Base-by-base conservation (phyloP, 805 yeast species). In the Candida cerambycidarum region DNA sequence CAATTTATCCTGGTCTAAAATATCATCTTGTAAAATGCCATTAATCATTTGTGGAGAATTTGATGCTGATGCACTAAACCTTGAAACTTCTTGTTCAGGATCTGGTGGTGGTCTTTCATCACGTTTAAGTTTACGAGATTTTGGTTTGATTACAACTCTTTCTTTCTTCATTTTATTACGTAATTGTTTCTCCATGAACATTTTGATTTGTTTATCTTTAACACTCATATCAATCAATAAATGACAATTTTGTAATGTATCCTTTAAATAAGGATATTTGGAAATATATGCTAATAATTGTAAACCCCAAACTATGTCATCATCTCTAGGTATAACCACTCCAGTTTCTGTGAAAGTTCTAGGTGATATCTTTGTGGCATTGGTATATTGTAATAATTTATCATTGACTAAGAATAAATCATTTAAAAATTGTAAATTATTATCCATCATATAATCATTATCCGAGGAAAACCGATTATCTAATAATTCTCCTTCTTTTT, bases 251-350 rank as follows among this genome's bases (percentile, higher is more conserved):
- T 89, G 95, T 45, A 92, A 68, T 37, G 73, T 74, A 29, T 80
- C 83, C 55, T 90, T 85, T 60, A 90, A 68, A 47, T 80, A 76
- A 0, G 97, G 83, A 56, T 93, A 92, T 62, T 92, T 92, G 4
- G 97, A 89, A 32, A 90, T 87, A 62, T 89, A 92, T 11, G 98
- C 98, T 39, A 93, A 63, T 15, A 93, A 73, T 62, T 92, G 98
- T 41, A 92, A 69, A 3, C 96, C 85, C 96, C 97, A 89, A 28
- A 89, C 82, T 13, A 92, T 87, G 58, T 92, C 99, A 59, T 92
- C 97, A 49, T 87, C 95, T 43, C 88, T 78, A 1, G 97, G 97
- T 5, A 89, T 76, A n/a, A 90, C 74, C 16, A 82, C 80, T 1
- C 96, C 95, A 32, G 84, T 64, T 17, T 67, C 71, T 12, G 74